Conservation (phyloP, 768 basidiomycete genomes). For the Sporobolomyces roseus region DNA sequence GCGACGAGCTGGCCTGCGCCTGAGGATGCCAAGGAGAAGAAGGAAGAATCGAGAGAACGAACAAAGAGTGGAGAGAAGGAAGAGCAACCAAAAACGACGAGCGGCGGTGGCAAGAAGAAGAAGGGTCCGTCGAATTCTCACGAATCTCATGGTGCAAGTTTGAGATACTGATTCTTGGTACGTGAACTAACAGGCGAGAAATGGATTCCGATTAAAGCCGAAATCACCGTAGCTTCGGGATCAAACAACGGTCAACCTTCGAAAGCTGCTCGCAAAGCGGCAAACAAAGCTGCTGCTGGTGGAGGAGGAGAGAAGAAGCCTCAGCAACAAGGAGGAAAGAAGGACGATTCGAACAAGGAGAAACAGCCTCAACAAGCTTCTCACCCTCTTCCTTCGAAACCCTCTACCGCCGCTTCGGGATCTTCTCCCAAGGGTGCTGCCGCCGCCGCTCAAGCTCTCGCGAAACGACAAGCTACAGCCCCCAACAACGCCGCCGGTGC, state of each 20-base stretch:
- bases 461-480: slow-evolving; percentile 1
- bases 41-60: slow-evolving; percentile 10
- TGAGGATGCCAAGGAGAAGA: slow-evolving; percentile 22
- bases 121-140: slow-evolving; percentile 31
- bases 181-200: slow-evolving; percentile 26
- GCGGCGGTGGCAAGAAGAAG: slow-evolving; percentile 24
- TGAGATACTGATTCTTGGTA: too few relatives aligned
- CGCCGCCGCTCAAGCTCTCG: neutral
- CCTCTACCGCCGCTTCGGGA: neutral
- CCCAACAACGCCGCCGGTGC: neutral
- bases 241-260: slow-evolving; percentile 1
- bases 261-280: slow-evolving; percentile 5
- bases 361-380: too few relatives aligned
- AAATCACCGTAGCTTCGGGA: slow-evolving; percentile 33
- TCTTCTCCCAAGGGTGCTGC: neutral
- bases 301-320: neutral
- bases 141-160: neutral
- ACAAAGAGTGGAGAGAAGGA: neutral
- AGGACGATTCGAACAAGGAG: neutral
- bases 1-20: slow-evolving; percentile 32
- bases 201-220: slow-evolving; percentile 39
- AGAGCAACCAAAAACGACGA: neutral
- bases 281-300: neutral
- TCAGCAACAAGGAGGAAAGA: slow-evolving; percentile 5
- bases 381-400: slow-evolving; percentile 16